Percentiles rank a stretch among this genome's conserved stretches.
phyloP scores from a whole-genome alignment of 805 yeast genomes.

The Zygoascus bituminiphila region DNA sequence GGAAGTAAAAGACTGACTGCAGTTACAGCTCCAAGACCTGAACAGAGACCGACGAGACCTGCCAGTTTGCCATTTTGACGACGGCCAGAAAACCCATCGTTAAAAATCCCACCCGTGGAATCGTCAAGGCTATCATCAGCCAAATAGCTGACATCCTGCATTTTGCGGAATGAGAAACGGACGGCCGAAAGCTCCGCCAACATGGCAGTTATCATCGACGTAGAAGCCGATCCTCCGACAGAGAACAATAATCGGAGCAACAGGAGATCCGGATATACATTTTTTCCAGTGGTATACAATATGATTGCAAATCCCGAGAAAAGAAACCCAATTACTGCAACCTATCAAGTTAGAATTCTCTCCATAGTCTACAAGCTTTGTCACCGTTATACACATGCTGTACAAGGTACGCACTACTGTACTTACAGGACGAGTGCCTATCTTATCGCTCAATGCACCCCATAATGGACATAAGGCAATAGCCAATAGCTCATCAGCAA shows the following conservation, averaged over 20 bases:
- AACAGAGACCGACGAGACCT: slow-evolving; percentile 51
- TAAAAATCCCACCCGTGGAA: slow-evolving; percentile 3
- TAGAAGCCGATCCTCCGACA: slow-evolving; percentile 46
- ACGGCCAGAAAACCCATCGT: background rate
- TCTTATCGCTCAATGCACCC: slow-evolving; percentile 54
- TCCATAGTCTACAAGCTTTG: too few relatives aligned
- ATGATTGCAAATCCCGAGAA: slow-evolving; percentile 40
- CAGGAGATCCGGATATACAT: slow-evolving; percentile 43
- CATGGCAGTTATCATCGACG: slow-evolving; percentile 54
- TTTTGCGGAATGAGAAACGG: slow-evolving; percentile 15
- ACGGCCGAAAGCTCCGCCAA: slow-evolving; percentile 47
- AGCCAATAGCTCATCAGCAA: slow-evolving; percentile 52
- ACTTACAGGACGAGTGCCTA: slow-evolving; percentile 44
- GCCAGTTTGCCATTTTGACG: slow-evolving; percentile 45
- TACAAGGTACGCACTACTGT: background rate
- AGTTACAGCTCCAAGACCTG: slow-evolving; percentile 63
- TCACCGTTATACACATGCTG: too few relatives aligned
- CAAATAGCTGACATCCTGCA: slow-evolving; percentile 10
- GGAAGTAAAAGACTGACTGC: slow-evolving; percentile 50
- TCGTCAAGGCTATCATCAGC: slow-evolving; percentile 14
- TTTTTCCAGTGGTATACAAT: slow-evolving; percentile 40
- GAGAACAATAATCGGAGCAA: slow-evolving; percentile 51
- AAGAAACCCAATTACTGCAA: slow-evolving; percentile 42
- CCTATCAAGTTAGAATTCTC: slow-evolving; percentile 11
- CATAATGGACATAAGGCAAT: slow-evolving; percentile 49